These are phyloP conservation scores for Sporothrix protearum DNA, from an alignment of 2,329 filamentous ascomycete genomes.

Conservation along the genomic window DNA sequence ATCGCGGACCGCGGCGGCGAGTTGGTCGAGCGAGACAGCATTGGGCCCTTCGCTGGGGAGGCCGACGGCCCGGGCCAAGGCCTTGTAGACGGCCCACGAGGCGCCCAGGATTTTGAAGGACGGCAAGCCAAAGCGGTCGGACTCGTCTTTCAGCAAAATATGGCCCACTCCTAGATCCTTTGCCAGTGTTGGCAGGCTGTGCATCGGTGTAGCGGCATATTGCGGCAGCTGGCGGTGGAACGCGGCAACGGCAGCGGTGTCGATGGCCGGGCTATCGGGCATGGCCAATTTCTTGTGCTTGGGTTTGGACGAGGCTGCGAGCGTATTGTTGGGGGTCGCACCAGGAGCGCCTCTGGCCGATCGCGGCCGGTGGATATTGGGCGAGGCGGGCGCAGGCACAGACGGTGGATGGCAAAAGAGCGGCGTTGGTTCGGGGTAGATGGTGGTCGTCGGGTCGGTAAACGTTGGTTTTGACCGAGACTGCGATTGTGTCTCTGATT, in stretches of 20 bases:
- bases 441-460: not conserved
- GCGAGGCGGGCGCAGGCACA: not conserved
- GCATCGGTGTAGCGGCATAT: conserved; percentile 55
- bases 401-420: not conserved
- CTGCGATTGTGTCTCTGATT: too few species aligned
- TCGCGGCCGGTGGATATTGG: not conserved
- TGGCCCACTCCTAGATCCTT: conserved; percentile 53
- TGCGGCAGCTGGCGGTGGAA: conserved; percentile 59
- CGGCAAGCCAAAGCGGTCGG: conserved; percentile 62
- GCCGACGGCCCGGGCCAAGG: conserved; percentile 46
- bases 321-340: too few species aligned
- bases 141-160: conserved; percentile 70
- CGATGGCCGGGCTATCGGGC: not conserved
- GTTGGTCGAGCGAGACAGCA: conserved; percentile 41
- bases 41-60: conserved; percentile 36
- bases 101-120: conserved; percentile 80
- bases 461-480: not conserved
- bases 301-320: too few species aligned
- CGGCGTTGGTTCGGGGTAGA: not conserved
- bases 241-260: conserved; percentile 8
- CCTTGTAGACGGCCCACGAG: conserved; percentile 65
- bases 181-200: conserved; percentile 51
- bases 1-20: conserved; percentile 35
- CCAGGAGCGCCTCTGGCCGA: too few species aligned
- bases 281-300: not conserved